Conservation (phyloP, 1,284 basidiomycete genomes). For the Marasmius oreades region DNA sequence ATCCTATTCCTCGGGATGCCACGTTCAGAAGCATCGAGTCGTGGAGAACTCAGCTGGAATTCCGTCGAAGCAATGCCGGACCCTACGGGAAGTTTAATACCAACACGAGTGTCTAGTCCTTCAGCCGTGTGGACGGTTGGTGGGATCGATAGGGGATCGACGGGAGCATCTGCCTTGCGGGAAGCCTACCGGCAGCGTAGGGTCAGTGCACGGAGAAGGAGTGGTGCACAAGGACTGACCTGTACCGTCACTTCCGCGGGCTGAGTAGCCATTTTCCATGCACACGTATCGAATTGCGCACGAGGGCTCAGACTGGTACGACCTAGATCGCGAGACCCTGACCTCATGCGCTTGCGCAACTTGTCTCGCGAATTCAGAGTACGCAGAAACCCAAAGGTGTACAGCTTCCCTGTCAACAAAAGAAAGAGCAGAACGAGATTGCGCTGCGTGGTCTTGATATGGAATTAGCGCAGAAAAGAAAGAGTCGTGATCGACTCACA, state of each 20-base stretch:
- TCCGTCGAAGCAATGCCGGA: not conserved
- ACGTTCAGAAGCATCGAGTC: not conserved
- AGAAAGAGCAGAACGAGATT: constrained; percentile 47
- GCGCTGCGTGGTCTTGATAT: constrained; percentile 19
- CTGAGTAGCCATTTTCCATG: not conserved
- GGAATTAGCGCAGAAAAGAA: not conserved
- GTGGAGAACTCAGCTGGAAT: not conserved
- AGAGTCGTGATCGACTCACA: constrained; percentile 23
- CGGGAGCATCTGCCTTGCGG: not conserved
- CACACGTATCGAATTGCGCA: not conserved
- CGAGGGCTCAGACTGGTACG: constrained; percentile 29
- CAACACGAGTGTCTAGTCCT: not conserved
- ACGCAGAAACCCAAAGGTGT: constrained; percentile 43
- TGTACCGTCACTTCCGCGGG: not conserved
- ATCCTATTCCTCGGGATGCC: not conserved
- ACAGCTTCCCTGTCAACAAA: constrained; percentile 48
- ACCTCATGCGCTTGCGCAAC: constrained; percentile 34
- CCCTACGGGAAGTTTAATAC: not conserved
- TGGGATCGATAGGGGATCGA: not conserved
- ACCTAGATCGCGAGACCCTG: constrained; percentile 32
- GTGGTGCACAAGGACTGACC: not conserved
- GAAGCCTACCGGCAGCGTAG: too few relatives aligned
- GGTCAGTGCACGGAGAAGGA: not conserved
- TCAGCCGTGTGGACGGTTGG: not conserved
- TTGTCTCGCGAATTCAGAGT: constrained; percentile 41